Conservation (phyloP, 306 rosid genomes). For the Trichosanthes cucumerina region DNA sequence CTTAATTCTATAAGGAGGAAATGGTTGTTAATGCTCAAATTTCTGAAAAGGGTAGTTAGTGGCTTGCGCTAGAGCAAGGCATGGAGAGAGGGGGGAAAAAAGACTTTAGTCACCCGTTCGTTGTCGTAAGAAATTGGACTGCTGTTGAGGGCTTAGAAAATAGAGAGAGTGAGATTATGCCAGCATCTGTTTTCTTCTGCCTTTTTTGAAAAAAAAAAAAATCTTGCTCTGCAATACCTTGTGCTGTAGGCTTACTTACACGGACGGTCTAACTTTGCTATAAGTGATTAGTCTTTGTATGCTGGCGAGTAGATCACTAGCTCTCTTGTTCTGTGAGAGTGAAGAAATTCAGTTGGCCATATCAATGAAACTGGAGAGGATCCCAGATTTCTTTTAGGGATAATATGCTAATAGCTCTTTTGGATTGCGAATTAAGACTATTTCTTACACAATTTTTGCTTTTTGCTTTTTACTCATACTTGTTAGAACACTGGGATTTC, state of each 20-base stretch:
- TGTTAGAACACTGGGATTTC: not conserved
- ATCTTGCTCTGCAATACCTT: too few relatives aligned
- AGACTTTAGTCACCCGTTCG: not conserved
- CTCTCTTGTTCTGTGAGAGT: not conserved
- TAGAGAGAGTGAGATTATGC: too few relatives aligned
- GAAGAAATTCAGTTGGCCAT: not conserved
- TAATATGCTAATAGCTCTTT: not conserved
- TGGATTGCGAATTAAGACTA: not conserved
- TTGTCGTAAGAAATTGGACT: not conserved
- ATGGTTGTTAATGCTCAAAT: not conserved
- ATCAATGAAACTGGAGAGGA: not conserved
- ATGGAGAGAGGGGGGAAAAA: not conserved
- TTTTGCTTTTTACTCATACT: not conserved
- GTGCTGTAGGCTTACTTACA: too few relatives aligned
- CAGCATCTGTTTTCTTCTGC: too few relatives aligned
- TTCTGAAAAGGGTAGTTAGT: not conserved
- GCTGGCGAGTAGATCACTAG: not conserved
- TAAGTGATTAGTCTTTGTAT: too few relatives aligned
- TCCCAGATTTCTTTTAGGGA: not conserved
- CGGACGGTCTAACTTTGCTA: too few relatives aligned
- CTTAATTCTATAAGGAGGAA: not conserved
- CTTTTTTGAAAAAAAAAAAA: too few relatives aligned
- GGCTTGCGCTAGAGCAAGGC: not conserved
- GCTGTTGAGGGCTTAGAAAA: not conserved
- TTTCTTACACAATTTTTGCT: not conserved